Evolutionary conservation across 2,329 filamentous ascomycete genomes (phyloP).

Genomic region (Sordariomycetes sp.): DNA sequence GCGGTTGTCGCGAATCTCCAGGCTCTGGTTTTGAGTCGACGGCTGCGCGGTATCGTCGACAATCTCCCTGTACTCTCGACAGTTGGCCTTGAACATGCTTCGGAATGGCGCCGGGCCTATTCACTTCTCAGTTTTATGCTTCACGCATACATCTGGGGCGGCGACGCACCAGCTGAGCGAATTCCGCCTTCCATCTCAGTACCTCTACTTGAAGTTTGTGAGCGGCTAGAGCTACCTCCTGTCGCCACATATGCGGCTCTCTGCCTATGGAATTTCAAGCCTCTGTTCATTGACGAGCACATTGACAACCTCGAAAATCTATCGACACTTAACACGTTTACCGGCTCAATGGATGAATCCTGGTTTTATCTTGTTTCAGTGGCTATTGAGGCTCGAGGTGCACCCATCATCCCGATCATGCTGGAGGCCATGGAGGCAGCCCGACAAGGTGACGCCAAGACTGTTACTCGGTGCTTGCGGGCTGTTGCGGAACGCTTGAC

Average conservation of each 20-base stretch:
- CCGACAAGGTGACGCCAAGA: constrained; percentile 56
- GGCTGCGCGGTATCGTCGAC: constrained; percentile 72
- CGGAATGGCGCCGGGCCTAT: constrained; percentile 93
- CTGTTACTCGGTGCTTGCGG: constrained; percentile 69
- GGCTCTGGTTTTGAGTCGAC: constrained; percentile 73
- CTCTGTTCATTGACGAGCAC: constrained; percentile 73
- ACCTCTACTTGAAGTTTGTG: constrained; percentile 69
- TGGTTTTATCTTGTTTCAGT: constrained; percentile 98
- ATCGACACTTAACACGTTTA: constrained; percentile 81
- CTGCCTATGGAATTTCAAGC: constrained; percentile 95
- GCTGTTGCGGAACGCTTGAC: constrained; percentile 81
- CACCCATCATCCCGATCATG: constrained; percentile 81
- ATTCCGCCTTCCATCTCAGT: constrained; percentile 76
- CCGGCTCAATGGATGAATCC: constrained; percentile 89
- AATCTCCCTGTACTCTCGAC: constrained; percentile 77
- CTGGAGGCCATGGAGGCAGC: constrained; percentile 77
- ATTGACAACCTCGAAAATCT: constrained; percentile 83
- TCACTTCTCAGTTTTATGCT: constrained; percentile 83
- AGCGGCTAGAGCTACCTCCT: constrained; percentile 74
- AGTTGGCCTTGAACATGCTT: constrained; percentile 67
- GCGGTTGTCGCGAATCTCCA: constrained; percentile 78
- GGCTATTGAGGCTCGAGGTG: constrained; percentile 88
- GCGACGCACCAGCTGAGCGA: constrained; percentile 68
- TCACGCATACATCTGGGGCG: constrained; percentile 95
- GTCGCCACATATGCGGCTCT: constrained; percentile 91